Conservation (phyloP, 129 eudicot species). For the Calendula officinalis region DNA sequence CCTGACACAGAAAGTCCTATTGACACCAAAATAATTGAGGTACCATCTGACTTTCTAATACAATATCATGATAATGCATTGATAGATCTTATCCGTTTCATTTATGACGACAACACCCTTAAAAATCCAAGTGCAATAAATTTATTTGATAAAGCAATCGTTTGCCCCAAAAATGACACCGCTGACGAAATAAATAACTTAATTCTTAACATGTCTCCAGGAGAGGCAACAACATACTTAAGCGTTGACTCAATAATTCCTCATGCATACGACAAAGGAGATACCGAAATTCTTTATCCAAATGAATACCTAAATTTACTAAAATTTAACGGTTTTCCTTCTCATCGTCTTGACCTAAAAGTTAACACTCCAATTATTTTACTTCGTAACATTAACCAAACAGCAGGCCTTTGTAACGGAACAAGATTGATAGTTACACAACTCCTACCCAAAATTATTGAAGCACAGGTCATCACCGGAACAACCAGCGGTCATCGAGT, state of each 20-base stretch:
- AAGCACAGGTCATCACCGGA: background rate
- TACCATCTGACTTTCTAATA: background rate
- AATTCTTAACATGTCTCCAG: background rate
- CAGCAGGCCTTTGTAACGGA: background rate
- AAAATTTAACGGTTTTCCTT: background rate
- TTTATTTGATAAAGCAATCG: background rate
- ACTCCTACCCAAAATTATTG: background rate
- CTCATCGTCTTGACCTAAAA: conserved; percentile 5
- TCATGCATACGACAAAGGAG: background rate
- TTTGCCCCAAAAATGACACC: conserved; percentile 9
- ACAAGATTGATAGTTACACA: conserved; percentile 14
- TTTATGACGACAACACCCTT: background rate
- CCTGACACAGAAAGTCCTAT: background rate
- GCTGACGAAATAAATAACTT: conserved; percentile 7
- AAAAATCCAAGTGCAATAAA: background rate
- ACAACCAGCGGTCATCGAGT: background rate
- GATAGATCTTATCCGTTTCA: background rate
- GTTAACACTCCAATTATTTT: conserved; percentile 5
- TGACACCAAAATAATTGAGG: conserved; percentile 1
- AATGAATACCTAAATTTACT: background rate
- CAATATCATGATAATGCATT: background rate
- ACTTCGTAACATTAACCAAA: conserved; percentile 6
- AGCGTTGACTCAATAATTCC: conserved; percentile 6
- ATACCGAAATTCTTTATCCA: conserved; percentile 6
- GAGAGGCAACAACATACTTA: background rate